Percentiles rank a stretch among this genome's conserved stretches.
These are phyloP conservation scores for Paraconiothyrium brasiliense DNA, from an alignment of 2,329 filamentous ascomycete genomes.

Conservation along the genomic window DNA sequence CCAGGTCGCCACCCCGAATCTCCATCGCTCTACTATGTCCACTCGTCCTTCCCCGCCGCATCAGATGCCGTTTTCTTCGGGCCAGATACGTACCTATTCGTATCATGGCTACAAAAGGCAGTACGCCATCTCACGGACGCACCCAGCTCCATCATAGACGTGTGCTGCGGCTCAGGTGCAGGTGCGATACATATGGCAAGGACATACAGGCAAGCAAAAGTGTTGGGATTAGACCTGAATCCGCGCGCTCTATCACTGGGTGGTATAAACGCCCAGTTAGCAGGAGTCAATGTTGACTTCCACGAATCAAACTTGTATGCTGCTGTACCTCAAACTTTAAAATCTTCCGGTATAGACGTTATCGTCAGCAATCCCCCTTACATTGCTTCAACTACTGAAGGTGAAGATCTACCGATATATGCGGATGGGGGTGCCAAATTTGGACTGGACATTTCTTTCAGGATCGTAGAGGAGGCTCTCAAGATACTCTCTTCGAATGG, in stretches of 20 bases:
- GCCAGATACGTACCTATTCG: constrained; percentile 37
- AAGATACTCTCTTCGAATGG: constrained; percentile 26
- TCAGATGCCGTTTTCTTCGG: constrained; percentile 36
- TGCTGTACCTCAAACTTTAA: constrained; percentile 22
- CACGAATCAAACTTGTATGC: constrained; percentile 32
- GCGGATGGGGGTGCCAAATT: constrained; percentile 35
- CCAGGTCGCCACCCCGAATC: constrained; percentile 5
- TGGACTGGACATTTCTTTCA: constrained; percentile 32
- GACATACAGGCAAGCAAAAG: constrained; percentile 28
- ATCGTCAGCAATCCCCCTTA: constrained; percentile 39
- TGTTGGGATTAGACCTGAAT: constrained; percentile 33
- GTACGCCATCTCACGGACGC: constrained; percentile 20
- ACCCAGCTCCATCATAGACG: constrained; percentile 29
- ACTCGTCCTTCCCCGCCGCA: constrained; percentile 33
- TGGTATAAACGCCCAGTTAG: constrained; percentile 28
- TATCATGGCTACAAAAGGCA: constrained; percentile 27
- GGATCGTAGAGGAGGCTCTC: constrained; percentile 32
- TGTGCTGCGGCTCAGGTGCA: constrained; percentile 36
- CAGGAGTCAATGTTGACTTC: constrained; percentile 24
- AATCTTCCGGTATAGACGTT: constrained; percentile 26
- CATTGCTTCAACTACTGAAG: constrained; percentile 33
- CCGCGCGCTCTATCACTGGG: constrained; percentile 30
- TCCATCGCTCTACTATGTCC: constrained; percentile 31
- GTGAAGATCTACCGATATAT: constrained; percentile 34
- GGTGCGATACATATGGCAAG: constrained; percentile 36